A percentile compares a stretch with the other conserved stretches of the same genome.
Conservation (phyloP, 371 early-diverging fungal genomes). For the Mortierella sp. region DNA sequence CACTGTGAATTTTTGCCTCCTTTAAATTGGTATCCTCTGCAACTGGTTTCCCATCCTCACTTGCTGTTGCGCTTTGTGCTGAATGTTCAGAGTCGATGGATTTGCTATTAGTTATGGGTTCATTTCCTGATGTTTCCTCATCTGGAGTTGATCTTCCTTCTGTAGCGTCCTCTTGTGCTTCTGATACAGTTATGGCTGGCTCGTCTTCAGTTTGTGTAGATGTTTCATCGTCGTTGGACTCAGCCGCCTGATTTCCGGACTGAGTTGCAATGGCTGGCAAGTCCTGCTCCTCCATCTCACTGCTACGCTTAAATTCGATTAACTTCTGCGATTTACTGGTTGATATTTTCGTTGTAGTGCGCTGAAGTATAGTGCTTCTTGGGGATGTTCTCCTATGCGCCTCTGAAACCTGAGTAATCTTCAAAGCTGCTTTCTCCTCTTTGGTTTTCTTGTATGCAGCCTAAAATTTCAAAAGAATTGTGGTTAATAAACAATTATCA, state of each 20-base stretch:
- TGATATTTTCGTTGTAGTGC: background rate
- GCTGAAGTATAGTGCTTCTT: background rate
- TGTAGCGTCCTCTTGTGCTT: too few relatives aligned
- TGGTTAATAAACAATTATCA: background rate
- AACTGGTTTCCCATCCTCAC: background rate
- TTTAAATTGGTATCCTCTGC: conserved; percentile 9
- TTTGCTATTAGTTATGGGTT: background rate
- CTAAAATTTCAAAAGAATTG: background rate
- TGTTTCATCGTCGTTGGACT: background rate
- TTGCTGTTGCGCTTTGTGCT: background rate
- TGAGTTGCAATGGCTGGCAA: background rate
- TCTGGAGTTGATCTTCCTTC: background rate
- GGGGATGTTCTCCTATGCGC: background rate
- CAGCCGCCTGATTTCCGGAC: background rate
- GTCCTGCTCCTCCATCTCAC: background rate
- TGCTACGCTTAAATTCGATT: background rate
- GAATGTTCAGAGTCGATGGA: background rate
- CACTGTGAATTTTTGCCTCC: background rate
- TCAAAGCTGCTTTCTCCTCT: conserved; percentile 8
- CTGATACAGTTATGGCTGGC: too few relatives aligned
- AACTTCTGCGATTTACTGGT: background rate
- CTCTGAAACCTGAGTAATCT: background rate
- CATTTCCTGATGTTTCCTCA: background rate
- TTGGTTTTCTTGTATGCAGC: conserved; percentile 28
- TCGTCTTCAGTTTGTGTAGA: background rate